Conservation (phyloP, 352 stramenopile genomes). For the Phytophthora cryptogea region DNA sequence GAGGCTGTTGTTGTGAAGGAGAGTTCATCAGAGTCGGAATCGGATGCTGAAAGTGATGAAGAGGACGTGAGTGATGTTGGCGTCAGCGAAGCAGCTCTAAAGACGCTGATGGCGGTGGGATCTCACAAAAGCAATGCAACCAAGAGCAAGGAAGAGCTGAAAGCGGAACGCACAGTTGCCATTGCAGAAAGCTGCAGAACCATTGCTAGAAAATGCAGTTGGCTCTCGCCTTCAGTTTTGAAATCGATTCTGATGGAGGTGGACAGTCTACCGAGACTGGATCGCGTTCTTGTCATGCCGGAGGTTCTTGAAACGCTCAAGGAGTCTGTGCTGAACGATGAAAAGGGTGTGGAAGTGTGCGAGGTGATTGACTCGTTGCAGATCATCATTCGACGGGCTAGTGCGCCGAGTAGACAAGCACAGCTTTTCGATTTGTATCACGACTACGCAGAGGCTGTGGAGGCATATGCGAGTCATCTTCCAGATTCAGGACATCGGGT, state of each 20-base stretch:
- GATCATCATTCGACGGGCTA: background rate
- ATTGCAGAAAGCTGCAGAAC: background rate
- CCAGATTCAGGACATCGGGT: background rate
- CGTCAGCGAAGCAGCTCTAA: conserved; percentile 13
- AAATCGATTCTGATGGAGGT: background rate
- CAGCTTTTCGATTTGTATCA: conserved; percentile 5
- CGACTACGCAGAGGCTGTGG: background rate
- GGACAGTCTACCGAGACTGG: background rate
- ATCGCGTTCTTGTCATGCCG: background rate
- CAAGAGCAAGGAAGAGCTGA: background rate
- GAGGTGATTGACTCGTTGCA: conserved; percentile 5
- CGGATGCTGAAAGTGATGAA: background rate
- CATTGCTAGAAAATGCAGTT: background rate
- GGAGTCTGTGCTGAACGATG: background rate
- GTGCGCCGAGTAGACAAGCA: background rate
- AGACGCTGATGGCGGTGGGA: background rate
- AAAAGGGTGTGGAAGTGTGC: background rate
- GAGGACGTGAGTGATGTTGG: no score
- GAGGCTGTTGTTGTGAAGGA: background rate
- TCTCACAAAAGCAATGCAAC: background rate
- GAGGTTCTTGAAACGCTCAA: background rate
- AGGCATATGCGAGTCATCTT: background rate
- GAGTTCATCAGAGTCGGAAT: background rate
- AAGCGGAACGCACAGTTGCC: background rate
- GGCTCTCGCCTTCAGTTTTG: background rate